Evolutionary conservation across 306 rosid species (phyloP), one percentile per base, ranked within the genome.

Genomic region (Psophocarpus tetragonolobus): DNA sequence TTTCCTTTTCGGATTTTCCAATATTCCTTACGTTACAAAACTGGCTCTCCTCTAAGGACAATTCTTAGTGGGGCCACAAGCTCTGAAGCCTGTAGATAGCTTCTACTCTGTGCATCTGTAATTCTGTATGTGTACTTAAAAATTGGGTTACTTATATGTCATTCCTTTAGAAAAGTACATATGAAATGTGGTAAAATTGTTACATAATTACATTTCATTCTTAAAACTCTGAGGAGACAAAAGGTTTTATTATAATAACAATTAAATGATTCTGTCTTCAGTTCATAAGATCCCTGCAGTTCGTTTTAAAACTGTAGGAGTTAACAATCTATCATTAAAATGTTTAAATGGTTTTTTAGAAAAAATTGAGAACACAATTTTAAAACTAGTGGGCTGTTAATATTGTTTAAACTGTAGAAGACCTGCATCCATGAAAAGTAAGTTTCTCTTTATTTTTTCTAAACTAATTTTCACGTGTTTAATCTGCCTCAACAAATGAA

Each of bases 1-100:
- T 13, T 68, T 74, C 66, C 75, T 75, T 75, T 68, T 72, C 4
- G 5, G 57, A 73, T 36, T 73, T 58, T 77, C 76, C 36, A 17
- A 53, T 58, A 45, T 41, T 45, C 79, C 51, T 57, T 30, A 12
- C 62, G 27, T 11, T 12, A 58, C 65, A 58, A 58, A 68, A 30
- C 15, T 44, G 33, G 23, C 42, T 81, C 74, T 23, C 27, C 33
- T 45, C 26, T 69, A 17, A n/a, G 66, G 58, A 77, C 78, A 67
- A 65, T 75, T 67, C 36, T 51, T 18, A 10, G 18, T 27, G 30
- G 68, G 76, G 61, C 38, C 42, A 61, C 72, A 48, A 65, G 23
- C 48, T 79, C n/a, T n/a, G n/a, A n/a, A n/a, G n/a, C n/a, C 27
- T 58, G 3, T 67, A n/a, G 60, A 39, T 60, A 38, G 57, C 15